A percentile compares a stretch with the other conserved stretches of the same genome.
Conservation (phyloP, 148 eudicot genomes). For the Heliosperma pusillum region DNA sequence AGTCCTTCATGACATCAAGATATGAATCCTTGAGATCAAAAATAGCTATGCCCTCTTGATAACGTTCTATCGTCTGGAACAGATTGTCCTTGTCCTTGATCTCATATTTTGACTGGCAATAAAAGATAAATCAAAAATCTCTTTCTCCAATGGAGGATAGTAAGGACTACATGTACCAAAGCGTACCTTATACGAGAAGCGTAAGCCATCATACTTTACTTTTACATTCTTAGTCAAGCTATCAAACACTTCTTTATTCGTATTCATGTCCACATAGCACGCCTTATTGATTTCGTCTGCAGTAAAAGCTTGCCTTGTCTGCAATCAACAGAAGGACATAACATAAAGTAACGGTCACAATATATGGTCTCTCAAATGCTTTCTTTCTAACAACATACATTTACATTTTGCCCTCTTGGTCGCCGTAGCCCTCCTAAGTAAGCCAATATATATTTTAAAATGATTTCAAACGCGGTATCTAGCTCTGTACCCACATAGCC, state of each 20-base stretch:
- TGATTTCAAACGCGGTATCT: too few species aligned
- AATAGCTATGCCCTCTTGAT: conserved; percentile 73
- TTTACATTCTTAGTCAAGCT: conserved; percentile 83
- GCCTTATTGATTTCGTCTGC: conserved; percentile 81
- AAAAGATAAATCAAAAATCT: neutral
- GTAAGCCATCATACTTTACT: conserved; percentile 69
- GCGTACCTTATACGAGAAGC: conserved; percentile 88
- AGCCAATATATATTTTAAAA: too few species aligned
- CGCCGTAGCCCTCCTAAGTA: neutral
- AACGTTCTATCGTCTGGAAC: conserved; percentile 45
- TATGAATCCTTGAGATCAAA: conserved; percentile 90
- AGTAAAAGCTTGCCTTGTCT: conserved; percentile 79
- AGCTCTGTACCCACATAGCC: too few species aligned
- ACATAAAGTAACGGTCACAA: neutral
- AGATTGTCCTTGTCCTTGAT: conserved; percentile 55
- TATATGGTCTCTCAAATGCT: neutral
- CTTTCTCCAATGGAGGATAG: neutral
- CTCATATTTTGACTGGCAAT: conserved; percentile 71
- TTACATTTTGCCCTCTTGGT: neutral
- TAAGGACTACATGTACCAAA: neutral
- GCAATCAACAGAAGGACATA: conserved; percentile 29
- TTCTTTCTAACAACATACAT: neutral
- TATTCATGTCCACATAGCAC: conserved; percentile 64
- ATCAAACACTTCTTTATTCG: conserved; percentile 78
- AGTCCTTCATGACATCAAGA: conserved; percentile 80